These are phyloP conservation scores for Saturnispora diversa DNA, from an alignment of 805 yeast species.

Conservation along the genomic window DNA sequence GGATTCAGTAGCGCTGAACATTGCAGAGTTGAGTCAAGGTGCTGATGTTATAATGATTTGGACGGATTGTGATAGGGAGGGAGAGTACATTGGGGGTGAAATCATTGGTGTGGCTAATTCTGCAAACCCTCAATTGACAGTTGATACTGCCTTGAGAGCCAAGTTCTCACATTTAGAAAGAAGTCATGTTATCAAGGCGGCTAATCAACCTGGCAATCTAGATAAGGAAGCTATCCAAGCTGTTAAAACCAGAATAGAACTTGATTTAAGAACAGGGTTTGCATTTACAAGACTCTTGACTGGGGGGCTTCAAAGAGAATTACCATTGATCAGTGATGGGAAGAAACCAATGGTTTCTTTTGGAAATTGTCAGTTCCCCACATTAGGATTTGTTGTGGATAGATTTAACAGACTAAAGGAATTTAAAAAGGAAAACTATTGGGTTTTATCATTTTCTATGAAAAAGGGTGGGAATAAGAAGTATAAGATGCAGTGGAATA, in stretches of 20 bases:
- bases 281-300: conserved; percentile 81
- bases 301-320: conserved; percentile 34
- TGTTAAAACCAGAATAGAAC: conserved; percentile 75
- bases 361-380: conserved; percentile 95
- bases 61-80: conserved; percentile 98
- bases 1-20: conserved; percentile 55
- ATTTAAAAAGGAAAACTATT: conserved; percentile 72
- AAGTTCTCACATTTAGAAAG: conserved; percentile 81
- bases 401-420: conserved; percentile 66
- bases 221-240: conserved; percentile 73
- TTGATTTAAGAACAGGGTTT: conserved; percentile 83
- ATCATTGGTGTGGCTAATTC: conserved; percentile 60
- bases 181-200: conserved; percentile 66
- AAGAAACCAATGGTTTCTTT: conserved; percentile 46
- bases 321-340: conserved; percentile 20
- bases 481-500: conserved; percentile 58
- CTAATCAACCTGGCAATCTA: conserved; percentile 52
- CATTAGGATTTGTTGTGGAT: conserved; percentile 93
- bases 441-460: conserved; percentile 57
- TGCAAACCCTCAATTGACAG: conserved; percentile 38
- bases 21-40: conserved; percentile 51
- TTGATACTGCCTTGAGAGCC: conserved; percentile 59
- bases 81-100: conserved; percentile 87
- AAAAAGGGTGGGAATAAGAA: conserved; percentile 32
- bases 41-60: conserved; percentile 75